Base-by-base conservation (phyloP, 805 yeast species). In the Wickerhamomyces chaumierensis region DNA sequence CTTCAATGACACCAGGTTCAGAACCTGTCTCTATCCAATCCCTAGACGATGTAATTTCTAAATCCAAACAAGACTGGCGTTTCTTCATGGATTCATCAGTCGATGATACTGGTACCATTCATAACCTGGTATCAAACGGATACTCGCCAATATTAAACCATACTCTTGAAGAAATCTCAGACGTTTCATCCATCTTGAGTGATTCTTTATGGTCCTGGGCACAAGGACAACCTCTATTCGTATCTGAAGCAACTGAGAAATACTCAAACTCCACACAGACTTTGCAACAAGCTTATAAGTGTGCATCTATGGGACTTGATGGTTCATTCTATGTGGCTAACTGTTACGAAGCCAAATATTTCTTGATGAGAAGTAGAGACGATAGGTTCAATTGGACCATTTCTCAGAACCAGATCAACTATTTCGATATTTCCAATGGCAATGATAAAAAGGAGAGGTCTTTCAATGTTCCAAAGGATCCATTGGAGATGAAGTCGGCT, bases 151-250 rank as follows among this genome's bases (percentile, higher is more conserved):
- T 85, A 1, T 53, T 86, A 21, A 58, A 69, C 58, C 36, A 73
- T 45, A 45, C 66, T 12, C 25, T 51, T 45, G 33, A 36, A 35
- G 33, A 34, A 23, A 35, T 61, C 11, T 28, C 57, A 13, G 47
- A 53, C 14, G 53, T 69, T 8, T 51, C 62, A 0, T 37, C 47
- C 0, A 48, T 68, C 19, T 40, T 70, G 12, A 52, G 62, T 14
- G 34, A 51, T 14, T 57, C 69, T 0, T 40, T 71, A 29, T 87
- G 96, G 96, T 71, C 90, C 2, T 87, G 96, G 96, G 71, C 67
- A 0, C 51, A 65, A 0, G 55, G 59, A 9, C 72, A 80, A 50
- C 92, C 92, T 1, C 41, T 43, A 12, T 35, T 45, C 15, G 38
- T 45, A 20, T 35, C 43, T 27, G 49, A 43, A 2, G 58, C 55